Evolutionary conservation across 2,329 filamentous ascomycete species (phyloP), one percentile per base, ranked within the genome.

Genomic region (Colletotrichum sp.): DNA sequence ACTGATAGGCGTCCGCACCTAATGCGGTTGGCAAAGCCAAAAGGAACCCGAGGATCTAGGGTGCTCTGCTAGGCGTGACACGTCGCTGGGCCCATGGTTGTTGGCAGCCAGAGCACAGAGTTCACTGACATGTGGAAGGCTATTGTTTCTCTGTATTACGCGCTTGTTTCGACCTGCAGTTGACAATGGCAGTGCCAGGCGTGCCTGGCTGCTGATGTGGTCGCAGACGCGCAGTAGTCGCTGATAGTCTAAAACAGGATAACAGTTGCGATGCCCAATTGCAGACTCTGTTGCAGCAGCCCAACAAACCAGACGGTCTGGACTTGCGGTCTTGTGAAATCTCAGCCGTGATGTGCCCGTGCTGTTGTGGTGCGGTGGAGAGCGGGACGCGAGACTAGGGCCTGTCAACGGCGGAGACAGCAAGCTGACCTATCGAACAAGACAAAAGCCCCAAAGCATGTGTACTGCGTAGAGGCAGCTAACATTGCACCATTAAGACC

Each of bases 121-220:
- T 24, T 69, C 30, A 59, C 32, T 68, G 64, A 26, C 73, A 76
- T 76, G 73, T 73, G 73, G 39, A 68, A 73, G 70, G 26, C 28
- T 73, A 18, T n/a, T 73, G 39, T 63, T 15, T 66, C 62, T 60
- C 44, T 55, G 16, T 59, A 68, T 67, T 28, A 32, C 24, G 73
- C 73, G 69, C 69, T 73, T 76, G 73, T 73, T 76, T 73, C 73
- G 73, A 39, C 49, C 32, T 26, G 57, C n/a, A 65, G 39, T 15
- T 8, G 39, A 67, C n/a, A 15, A 68, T 59, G n/a, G 62, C 13
- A 5, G 15, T 26, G 49, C 39, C 21, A 57, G 30, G 12, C 59
- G 15, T 34, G 59, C 24, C 26, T 39, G 62, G 34, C 62, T 26
- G n/a, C 16, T 57, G 63, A 26, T 52, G 44, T 55, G 28, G 44